Evolutionary conservation across 257 asterid species (phyloP).

Genomic region (Avicennia marina): DNA sequence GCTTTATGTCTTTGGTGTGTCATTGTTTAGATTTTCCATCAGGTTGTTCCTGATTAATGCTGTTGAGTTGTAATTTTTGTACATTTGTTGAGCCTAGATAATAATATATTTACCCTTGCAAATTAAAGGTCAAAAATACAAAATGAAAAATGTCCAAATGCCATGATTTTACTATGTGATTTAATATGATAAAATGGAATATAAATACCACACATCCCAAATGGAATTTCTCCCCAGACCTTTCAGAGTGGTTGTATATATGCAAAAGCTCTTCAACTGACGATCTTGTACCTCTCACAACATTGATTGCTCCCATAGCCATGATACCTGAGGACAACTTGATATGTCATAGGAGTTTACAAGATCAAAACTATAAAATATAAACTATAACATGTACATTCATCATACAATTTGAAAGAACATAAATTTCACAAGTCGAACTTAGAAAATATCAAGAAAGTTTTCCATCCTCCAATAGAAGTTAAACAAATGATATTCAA

Average conservation of each 20-base stretch:
- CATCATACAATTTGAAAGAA: no score
- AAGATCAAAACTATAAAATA: constrained; percentile 1
- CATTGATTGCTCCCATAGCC: constrained; percentile 93
- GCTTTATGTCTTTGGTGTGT: not conserved
- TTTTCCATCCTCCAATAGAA: no score
- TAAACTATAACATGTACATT: constrained; percentile 1
- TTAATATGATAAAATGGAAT: not conserved
- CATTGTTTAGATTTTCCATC: not conserved
- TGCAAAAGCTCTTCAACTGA: constrained; percentile 82
- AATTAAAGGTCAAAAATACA: no score
- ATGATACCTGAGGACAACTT: constrained; percentile 61
- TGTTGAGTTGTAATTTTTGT: not conserved
- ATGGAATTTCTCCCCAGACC: constrained; percentile 42
- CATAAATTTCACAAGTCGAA: not conserved
- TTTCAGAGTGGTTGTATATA: constrained; percentile 85
- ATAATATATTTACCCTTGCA: not conserved
- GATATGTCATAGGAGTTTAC: constrained; percentile 11
- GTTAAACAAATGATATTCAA: no score
- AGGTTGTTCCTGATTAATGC: not conserved
- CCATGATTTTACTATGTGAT: no score
- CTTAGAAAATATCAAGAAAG: no score
- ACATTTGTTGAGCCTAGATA: not conserved
- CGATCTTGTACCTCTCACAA: constrained; percentile 92
- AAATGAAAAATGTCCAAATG: no score
- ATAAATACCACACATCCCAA: not conserved